Base-by-base conservation (phyloP, 2,329 filamentous ascomycete species). In the Epichloe bromicola region DNA sequence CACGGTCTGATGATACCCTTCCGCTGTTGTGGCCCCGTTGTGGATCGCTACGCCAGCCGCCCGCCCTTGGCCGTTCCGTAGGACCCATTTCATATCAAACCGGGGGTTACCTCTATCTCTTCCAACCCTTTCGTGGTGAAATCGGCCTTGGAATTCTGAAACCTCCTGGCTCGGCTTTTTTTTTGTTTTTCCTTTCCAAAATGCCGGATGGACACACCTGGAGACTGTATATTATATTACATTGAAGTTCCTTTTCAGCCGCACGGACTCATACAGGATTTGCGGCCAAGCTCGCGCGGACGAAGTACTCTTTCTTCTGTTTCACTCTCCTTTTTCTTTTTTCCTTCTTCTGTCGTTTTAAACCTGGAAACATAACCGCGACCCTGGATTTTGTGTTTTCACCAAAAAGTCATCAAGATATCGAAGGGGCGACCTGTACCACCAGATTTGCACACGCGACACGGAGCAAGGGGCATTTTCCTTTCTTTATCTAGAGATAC, bases 1-100 rank as follows among this genome's bases (percentile, higher is more conserved):
- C 40, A 75, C 74, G 58, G 67, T 72, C 61, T 83, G 76, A 63
- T 19, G 6, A 26, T 12, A 8, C 5, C n/a, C 4, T 7, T n/a
- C 19, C 5, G 6, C n/a, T 17, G 3, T 6, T 46, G 42, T 20
- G 46, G 15, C 5, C 4, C n/a, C 14, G 3, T 6, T 46, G 42
- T 20, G 46, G 15, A 39, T 30, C 19, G 46, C 30, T 30, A 30
- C 42, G 14, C 15, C 42, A 8, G 36, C 7, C 42, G 14, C 15
- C 42, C 4, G 36, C 7, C 4, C 11, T 14, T 42, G 37, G 26
- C 38, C 34, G 33, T 8, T 20, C 17, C 37, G n/a, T 14, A 7
- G 38, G 39, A 43, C 17, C 26, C 26, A 46, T 36, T 17, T 34
- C 15, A 46, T 36, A 20, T 34, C 15, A 19, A 20, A 36, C 10